A percentile compares a stretch with the other conserved stretches of the same genome.
phyloP scores from a whole-genome alignment of 2,329 filamentous ascomycete species.

The Colletotrichum gloeosporioides region DNA sequence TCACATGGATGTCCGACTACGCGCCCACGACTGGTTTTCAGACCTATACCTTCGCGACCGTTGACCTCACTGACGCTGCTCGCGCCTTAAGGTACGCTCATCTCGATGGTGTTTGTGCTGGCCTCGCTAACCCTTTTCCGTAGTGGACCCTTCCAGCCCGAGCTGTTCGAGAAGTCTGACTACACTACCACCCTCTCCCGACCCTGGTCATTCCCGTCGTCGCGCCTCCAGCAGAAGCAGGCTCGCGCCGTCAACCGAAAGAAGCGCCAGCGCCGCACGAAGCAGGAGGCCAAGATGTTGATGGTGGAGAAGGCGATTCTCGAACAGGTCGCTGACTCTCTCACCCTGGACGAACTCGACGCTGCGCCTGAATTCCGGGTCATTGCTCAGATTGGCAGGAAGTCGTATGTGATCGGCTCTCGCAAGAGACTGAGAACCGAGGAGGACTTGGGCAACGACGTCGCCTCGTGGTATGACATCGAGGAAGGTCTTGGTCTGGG shows the following conservation, averaged over 20 bases:
- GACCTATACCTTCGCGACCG: not conserved
- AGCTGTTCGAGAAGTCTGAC: not conserved
- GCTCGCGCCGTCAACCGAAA: not conserved
- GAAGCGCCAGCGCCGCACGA: not conserved
- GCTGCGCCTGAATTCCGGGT: constrained; percentile 1
- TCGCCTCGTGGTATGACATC: not conserved
- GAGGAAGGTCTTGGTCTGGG: not conserved
- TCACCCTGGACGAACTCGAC: constrained; percentile 6
- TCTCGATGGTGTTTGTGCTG: not conserved
- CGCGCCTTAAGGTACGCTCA: not conserved
- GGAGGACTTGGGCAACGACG: not conserved
- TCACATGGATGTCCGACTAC: constrained; percentile 11
- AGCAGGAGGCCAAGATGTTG: not conserved
- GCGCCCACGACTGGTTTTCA: not conserved
- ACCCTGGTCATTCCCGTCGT: not conserved
- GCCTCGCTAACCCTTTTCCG: not conserved
- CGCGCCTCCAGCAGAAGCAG: not conserved
- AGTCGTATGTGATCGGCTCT: constrained; percentile 5
- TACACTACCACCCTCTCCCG: not conserved
- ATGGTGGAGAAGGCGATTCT: not conserved
- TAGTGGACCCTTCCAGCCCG: constrained; percentile 1
- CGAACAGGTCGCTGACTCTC: not conserved
- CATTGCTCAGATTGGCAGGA: not conserved
- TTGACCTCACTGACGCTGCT: not conserved
- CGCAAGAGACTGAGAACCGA: constrained; percentile 1